Evolutionary conservation across 257 asterid species (phyloP), one percentile per base, ranked within the genome.

Genomic region (Gentiana macrophylla): DNA sequence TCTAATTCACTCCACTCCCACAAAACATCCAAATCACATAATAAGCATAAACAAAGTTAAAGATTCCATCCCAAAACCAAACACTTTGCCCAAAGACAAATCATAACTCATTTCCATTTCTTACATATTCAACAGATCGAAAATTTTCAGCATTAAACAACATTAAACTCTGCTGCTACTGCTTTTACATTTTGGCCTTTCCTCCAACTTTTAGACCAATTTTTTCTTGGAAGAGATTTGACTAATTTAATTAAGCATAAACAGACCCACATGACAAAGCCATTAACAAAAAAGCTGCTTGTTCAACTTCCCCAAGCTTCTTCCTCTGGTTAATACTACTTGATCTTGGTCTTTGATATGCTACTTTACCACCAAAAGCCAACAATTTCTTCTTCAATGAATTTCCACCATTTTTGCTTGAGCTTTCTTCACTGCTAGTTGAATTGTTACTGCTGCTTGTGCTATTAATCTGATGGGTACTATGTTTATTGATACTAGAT

Each of bases 211-310:
- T 5, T 41, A 41, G 46, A 41, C 10, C 46, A 5, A 5, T 41
- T 41, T 41, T 41, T 41, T 41, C 9, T 41, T 5, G 6, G 9
- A 41, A 41, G 5, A 41, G 46, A 41, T 5, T 10, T 41, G 9
- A 41, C 46, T 41, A 41, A 41, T 3, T 3, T 41, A 41, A 3
- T 65, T 80, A 87, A 35, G 95, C 94, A 67, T 82, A 84, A 57
- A 88, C 97, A 41, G 94, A 81, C 51, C 97, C 93, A 77, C 90
- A 85, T 0, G 98, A 87, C 32, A 91, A 52, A 46, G 93, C 87
- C 95, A 91, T 91, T 43, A 91, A 71, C 12, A 91, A 86, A 53
- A 79, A 73, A 0, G 97, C 98, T 10, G 97, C 97, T 74, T 77
- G 91, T 41, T 91, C 98, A 38, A 69, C 98, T 56, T 91, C 98